Evolutionary conservation across 2,329 filamentous ascomycete species (phyloP), one percentile per base, ranked within the genome.

Genomic region (Alternaria sp.): DNA sequence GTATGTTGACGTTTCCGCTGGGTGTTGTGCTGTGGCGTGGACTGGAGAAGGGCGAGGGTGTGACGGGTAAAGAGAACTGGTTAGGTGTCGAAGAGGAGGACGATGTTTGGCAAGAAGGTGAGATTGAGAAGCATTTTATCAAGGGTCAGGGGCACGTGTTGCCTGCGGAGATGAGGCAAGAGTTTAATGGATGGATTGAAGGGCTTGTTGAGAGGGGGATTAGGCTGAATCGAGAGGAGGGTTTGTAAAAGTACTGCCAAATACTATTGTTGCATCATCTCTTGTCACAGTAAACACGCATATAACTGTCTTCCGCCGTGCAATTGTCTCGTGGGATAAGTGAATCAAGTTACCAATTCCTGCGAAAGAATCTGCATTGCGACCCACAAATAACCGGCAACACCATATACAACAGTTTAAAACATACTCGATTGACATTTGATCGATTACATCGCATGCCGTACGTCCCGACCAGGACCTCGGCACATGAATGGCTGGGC

Each of bases 101-200:
- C n/a, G 77, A 79, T 63, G 66, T 76, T 2, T 77, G 76, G 74
- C 63, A 69, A 45, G 81, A 84, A 37, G 79, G 82, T 1, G 81
- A 83, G 51, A 65, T 87, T 4, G 85, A 83, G 63, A 87, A 86
- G 33, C 77, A 87, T 45, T 86, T 93, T 25, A 84, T 90, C n/a
- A 88, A 93, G 66, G 91, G 87, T 0, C 86, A 89, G 78, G 93
- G 92, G 0, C 94, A 97, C 79, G 92, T 90, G 37, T 84, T 93
- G 25, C 85, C 91, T 6, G 86, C 91, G 72, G 92, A 97, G 83
- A 86, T 88, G 77, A 84, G 87, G 63, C 76, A 83, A 47, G 93
- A 92, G 85, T 90, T 94, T 73, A 89, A 92, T 70, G 78, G 80
- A 54, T 81, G 90, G 72, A 72, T 95, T 53, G 87, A 87, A 69